phyloP scores from a whole-genome alignment of 192 early-diverging fungal species.

The Geranomyces variabilis region DNA sequence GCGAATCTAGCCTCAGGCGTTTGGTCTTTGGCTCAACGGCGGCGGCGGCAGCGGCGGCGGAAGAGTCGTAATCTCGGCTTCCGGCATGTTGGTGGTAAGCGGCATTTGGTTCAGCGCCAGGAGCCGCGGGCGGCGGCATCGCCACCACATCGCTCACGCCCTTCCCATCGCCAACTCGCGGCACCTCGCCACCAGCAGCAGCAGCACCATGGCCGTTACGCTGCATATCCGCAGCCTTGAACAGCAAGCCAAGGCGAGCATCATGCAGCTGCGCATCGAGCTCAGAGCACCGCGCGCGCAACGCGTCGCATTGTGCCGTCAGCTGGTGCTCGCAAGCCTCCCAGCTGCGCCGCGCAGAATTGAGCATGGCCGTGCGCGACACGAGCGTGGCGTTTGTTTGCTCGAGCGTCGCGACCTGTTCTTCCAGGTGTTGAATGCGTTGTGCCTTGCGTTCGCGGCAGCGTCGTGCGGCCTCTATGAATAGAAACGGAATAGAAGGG shows the following conservation, averaged over 20 bases:
- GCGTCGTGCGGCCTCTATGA: constrained; percentile 27
- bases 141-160: too few species aligned
- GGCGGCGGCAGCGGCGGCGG: too few species aligned
- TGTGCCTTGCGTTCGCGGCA: constrained; percentile 36
- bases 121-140: too few species aligned
- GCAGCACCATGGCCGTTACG: neutral
- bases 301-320: neutral
- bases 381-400: constrained; percentile 62
- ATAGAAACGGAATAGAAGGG: too few species aligned
- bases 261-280: constrained; percentile 18
- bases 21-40: too few species aligned
- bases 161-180: too few species aligned
- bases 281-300: neutral
- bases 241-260: constrained; percentile 9
- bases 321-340: constrained; percentile 22
- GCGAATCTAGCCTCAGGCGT: too few species aligned
- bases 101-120: too few species aligned
- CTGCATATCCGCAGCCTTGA: constrained; percentile 5
- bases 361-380: constrained; percentile 39
- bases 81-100: too few species aligned
- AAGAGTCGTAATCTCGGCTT: too few species aligned
- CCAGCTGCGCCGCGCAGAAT: constrained; percentile 36
- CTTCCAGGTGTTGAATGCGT: constrained; percentile 28
- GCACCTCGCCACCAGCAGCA: too few species aligned
- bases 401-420: constrained; percentile 57